These are phyloP conservation scores for Phytophthora agathidicida DNA, from an alignment of 352 stramenopile genomes.

Conservation along the genomic window DNA sequence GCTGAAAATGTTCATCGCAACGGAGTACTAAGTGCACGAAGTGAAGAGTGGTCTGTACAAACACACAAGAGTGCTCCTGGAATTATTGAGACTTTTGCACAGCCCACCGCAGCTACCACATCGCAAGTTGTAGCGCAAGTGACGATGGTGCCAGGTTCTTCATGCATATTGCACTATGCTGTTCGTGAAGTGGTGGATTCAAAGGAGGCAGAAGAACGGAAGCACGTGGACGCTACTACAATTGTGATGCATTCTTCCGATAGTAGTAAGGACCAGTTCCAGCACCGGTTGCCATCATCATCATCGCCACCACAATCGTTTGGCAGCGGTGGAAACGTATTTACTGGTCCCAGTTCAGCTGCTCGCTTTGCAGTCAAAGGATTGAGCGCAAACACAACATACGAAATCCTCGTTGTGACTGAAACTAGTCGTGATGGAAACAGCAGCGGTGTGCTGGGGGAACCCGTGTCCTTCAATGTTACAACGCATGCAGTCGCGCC, in stretches of 20 bases:
- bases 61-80: constrained; percentile 54
- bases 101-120: constrained; percentile 39
- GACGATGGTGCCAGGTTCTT: constrained; percentile 22
- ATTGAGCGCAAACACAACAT: constrained; percentile 60
- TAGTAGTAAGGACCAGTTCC: constrained; percentile 9
- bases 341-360: neutral
- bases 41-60: constrained; percentile 19
- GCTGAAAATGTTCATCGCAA: constrained; percentile 64
- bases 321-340: constrained; percentile 15
- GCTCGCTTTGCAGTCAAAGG: constrained; percentile 28
- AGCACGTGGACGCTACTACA: constrained; percentile 13
- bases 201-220: constrained; percentile 4
- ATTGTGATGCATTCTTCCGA: constrained; percentile 26
- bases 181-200: constrained; percentile 21
- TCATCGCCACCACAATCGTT: constrained; percentile 23
- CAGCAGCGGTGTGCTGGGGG: constrained; percentile 55
- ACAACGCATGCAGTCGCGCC: constrained; percentile 65
- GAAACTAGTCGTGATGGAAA: constrained; percentile 47
- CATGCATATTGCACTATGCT: constrained; percentile 57
- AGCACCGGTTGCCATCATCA: constrained; percentile 27
- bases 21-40: constrained; percentile 52
- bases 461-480: constrained; percentile 32
- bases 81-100: constrained; percentile 20
- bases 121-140: constrained; percentile 38
- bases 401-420: constrained; percentile 54